phyloP scores from a whole-genome alignment of 2,329 filamentous ascomycete species.

The Ceratocystis colombiana region DNA sequence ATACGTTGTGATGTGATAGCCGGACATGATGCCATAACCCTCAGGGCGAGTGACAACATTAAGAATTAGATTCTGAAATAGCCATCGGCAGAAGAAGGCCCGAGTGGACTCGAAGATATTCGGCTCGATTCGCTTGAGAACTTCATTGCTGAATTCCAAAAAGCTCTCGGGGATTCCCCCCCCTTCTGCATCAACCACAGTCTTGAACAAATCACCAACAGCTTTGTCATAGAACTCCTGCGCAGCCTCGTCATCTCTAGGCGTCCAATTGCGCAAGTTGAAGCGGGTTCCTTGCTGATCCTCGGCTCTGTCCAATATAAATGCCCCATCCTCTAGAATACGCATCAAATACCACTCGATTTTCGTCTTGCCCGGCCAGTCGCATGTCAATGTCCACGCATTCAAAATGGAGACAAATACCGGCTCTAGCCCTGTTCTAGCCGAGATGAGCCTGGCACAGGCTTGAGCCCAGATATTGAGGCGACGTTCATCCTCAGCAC shows the following conservation, averaged over 20 bases:
- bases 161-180: conserved; percentile 81
- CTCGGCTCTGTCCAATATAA: conserved; percentile 75
- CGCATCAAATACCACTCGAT: conserved; percentile 94
- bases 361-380: conserved; percentile 81
- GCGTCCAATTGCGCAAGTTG: conserved; percentile 61
- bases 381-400: conserved; percentile 73
- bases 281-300: conserved; percentile 63
- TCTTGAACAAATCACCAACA: conserved; percentile 68
- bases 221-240: conserved; percentile 83
- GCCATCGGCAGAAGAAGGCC: conserved; percentile 79
- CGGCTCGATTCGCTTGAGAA: conserved; percentile 64
- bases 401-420: conserved; percentile 78
- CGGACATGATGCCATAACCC: conserved; percentile 65
- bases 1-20: conserved; percentile 87
- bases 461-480: conserved; percentile 82
- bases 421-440: conserved; percentile 65
- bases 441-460: conserved; percentile 70
- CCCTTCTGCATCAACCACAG: conserved; percentile 73
- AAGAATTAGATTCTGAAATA: conserved; percentile 79
- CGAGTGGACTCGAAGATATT: conserved; percentile 65
- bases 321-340: conserved; percentile 83
- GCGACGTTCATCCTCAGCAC: conserved; percentile 66
- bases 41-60: conserved; percentile 83
- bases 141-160: conserved; percentile 72
- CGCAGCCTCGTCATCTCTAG: conserved; percentile 69